Evolutionary conservation across 2,329 filamentous ascomycete genomes (phyloP).

Genomic region (Fusarium nodosum): DNA sequence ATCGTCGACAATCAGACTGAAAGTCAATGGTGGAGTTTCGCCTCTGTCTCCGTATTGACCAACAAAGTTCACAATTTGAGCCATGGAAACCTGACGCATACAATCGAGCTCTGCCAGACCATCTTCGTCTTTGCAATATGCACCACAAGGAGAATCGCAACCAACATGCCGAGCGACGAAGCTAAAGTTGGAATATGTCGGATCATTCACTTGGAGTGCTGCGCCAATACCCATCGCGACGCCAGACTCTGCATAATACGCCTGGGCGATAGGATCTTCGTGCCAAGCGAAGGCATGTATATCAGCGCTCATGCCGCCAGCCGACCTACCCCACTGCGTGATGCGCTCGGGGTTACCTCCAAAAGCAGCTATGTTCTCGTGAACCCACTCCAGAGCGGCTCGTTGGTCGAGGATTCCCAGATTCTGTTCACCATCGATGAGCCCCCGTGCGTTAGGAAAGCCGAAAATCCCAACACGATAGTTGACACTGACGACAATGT

Average conservation of each 20-base stretch:
- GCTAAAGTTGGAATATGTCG: not conserved
- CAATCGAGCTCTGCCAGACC: not conserved
- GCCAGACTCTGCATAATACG: not conserved
- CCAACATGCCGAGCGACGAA: not conserved
- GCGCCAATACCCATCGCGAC: not conserved
- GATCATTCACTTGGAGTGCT: not conserved
- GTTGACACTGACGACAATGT: not conserved
- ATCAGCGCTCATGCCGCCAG: not conserved
- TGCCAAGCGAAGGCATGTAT: not conserved
- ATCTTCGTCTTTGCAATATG: not conserved
- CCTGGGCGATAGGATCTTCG: not conserved
- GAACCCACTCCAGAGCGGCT: not conserved
- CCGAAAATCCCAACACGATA: not conserved
- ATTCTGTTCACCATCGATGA: not conserved
- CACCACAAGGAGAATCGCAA: not conserved
- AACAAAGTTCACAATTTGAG: not conserved
- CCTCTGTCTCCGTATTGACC: not conserved
- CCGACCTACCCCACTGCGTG: not conserved
- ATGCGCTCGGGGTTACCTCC: not conserved
- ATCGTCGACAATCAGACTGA: not conserved
- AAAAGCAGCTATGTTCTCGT: not conserved
- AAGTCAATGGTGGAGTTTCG: not conserved
- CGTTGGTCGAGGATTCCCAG: not conserved
- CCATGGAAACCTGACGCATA: not conserved
- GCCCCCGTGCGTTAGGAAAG: not conserved